Evolutionary conservation across 169 alveolate genomes (phyloP), one percentile per base, ranked within the genome.

Genomic region (Babesia divergens): DNA sequence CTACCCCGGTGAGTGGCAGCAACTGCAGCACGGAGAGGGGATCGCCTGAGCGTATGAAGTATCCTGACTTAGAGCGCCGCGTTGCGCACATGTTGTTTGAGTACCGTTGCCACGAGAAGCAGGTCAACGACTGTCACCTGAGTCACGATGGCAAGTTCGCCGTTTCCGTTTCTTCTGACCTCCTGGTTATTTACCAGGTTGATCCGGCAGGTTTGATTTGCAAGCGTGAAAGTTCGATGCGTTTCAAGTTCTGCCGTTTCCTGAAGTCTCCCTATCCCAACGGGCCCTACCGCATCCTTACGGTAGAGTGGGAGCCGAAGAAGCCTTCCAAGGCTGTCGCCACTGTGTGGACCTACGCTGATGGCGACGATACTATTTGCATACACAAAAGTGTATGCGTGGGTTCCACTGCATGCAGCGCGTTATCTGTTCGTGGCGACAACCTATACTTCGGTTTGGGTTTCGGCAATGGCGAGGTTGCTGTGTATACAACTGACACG

Each of bases 401-500:
- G 16, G 55, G 62, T 8, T 31, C 18, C 0, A 46, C 50, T 24
- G 37, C 54, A 14, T 62, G 55, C 38, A 60, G 58, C 31, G 54
- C 55, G 34, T 29, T 51, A 49, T 49, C 38, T 9, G n/a, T 53
- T 16, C 28, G 84, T 20, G 20, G 2, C 11, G 72, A 62, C 26
- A 62, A 55, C 16, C 13, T 11, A 2, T 8, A 60, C 52, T 46
- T 77, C 34, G 86, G 76, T 0, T 18, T 77, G 18, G 86, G 86
- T 14, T 77, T 68, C 46, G 86, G 86, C 35, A 59, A 55, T 3
- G 86, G 86, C 1, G 68, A 24, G 1, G 86, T 77, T 6, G 71
- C 74, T 6, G 60, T 77, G n/a, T 77, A 77, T 52, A 32, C 38
- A 2, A 29, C 47, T 26, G 22, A 38, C 6, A 51, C 66, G 26